Percentiles rank a stretch among this genome's conserved stretches.
These are phyloP conservation scores for Zanthoxylum bungeanum DNA, from an alignment of 345 rosid genomes.

Conservation along the genomic window DNA sequence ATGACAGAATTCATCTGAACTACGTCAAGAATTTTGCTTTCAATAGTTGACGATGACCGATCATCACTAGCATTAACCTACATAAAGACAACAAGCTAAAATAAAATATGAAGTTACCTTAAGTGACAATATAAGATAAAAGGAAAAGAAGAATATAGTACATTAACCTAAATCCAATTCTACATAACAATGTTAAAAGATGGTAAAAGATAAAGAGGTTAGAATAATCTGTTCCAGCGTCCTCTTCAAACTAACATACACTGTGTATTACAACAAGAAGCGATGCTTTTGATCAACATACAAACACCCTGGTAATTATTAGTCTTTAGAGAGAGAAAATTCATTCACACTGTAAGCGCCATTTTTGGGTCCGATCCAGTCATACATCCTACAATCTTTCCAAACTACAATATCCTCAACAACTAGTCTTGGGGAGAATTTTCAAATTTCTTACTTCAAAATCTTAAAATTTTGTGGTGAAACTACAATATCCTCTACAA, in stretches of 20 bases:
- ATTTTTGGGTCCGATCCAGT: background rate
- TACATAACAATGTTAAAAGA: background rate
- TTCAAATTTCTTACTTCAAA: no score
- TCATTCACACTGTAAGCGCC: background rate
- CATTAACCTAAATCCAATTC: background rate
- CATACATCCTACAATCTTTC: no score
- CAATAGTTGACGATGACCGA: conserved; percentile 77
- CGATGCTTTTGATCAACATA: background rate
- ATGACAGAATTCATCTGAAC: conserved; percentile 97
- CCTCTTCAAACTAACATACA: background rate
- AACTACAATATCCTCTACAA: background rate
- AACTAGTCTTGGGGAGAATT: no score
- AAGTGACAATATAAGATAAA: background rate
- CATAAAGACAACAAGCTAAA: conserved; percentile 19
- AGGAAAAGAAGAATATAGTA: background rate
- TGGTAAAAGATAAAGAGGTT: background rate
- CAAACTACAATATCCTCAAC: no score
- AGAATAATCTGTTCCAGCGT: background rate
- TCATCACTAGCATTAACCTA: conserved; percentile 98
- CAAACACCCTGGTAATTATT: background rate
- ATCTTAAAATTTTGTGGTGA: no score
- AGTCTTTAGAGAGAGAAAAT: background rate
- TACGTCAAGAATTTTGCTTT: conserved; percentile 89
- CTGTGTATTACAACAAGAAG: background rate
- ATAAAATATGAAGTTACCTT: conserved; percentile 10